Base-by-base conservation (phyloP, 768 basidiomycete species). In the Chalciporus piperatus region DNA sequence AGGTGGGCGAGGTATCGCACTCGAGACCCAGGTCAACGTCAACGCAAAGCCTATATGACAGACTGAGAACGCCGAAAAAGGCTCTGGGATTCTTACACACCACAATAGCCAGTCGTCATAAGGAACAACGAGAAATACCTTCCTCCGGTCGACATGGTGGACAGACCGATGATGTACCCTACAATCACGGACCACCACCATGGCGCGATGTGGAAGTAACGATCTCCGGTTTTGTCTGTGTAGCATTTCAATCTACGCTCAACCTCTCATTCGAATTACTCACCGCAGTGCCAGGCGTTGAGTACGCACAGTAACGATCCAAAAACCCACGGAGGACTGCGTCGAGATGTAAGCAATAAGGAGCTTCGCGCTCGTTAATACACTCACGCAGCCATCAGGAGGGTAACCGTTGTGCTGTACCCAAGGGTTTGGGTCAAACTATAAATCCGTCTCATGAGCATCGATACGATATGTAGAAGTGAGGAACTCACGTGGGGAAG, bases 321-420 rank as follows among this genome's bases (percentile, higher is more conserved):
- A 14, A 82, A 59, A n/a, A 84, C 68, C 84, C 84, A 85, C 9
- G 83, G 84, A 2, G 84, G 84, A 4, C 83, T 85, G 55, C 13
- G 41, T 9, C 16, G 7, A 30, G 3, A 8, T 6, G 16, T 38
- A 2, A 6, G 38, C 10, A 13, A 10, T 17, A 12, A 8, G 17
- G n/a, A 1, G 41, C 14, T 4, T 9, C 38, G n/a, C 12, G 12
- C 19, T 41, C 22, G 14, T 10, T 7, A 12, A 3, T 27, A 2
- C 42, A 61, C 80, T 59, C 59, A 85, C 83, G 84, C 82, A 16
- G 79, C 75, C 23, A 85, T 69, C 19, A 86, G 70, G n/a, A 86
- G 67, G 25, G 75, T 83, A 45, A 80, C 64, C 0, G 81, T 85
- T 1, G 80, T 84, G 13, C 63, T 69, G 68, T 79, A 86, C 4